Conservation (phyloP, 805 yeast species). For the Ogataea angusta region DNA sequence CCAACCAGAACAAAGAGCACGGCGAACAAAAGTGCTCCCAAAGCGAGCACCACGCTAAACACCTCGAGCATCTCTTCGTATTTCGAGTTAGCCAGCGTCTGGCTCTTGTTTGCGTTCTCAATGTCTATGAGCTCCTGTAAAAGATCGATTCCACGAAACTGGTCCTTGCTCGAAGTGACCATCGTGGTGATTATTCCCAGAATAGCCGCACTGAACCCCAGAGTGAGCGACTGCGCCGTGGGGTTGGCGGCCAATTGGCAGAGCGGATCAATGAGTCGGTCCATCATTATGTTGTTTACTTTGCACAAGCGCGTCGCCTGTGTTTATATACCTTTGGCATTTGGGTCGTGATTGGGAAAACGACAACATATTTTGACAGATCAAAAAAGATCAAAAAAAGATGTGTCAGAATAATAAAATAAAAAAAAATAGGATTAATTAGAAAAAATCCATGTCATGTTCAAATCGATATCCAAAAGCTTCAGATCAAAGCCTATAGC, state of each 20-base stretch:
- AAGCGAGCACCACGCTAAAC: conserved; percentile 9
- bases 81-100: conserved; percentile 8
- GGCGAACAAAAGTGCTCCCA: neutral
- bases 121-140: conserved; percentile 16
- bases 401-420: conserved; percentile 1
- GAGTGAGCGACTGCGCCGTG: conserved; percentile 15
- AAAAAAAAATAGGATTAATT: neutral
- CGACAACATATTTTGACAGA: conserved; percentile 6
- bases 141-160: conserved; percentile 9
- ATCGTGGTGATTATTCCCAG: conserved; percentile 18
- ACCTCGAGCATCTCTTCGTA: conserved; percentile 17
- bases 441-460: conserved; percentile 11
- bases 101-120: conserved; percentile 17
- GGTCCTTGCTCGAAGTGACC: conserved; percentile 9
- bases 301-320: neutral
- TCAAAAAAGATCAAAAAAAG: conserved; percentile 8
- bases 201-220: conserved; percentile 21
- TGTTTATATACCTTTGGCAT: neutral
- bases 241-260: conserved; percentile 12
- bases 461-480: conserved; percentile 26
- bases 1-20: neutral
- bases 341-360: neutral
- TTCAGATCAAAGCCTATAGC: conserved; percentile 17
- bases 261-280: conserved; percentile 5
- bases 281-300: neutral